Percentiles rank a stretch among this genome's conserved stretches.
Evolutionary conservation across 768 basidiomycete genomes (phyloP).

Genomic region (Nevesoporus exiguus): DNA sequence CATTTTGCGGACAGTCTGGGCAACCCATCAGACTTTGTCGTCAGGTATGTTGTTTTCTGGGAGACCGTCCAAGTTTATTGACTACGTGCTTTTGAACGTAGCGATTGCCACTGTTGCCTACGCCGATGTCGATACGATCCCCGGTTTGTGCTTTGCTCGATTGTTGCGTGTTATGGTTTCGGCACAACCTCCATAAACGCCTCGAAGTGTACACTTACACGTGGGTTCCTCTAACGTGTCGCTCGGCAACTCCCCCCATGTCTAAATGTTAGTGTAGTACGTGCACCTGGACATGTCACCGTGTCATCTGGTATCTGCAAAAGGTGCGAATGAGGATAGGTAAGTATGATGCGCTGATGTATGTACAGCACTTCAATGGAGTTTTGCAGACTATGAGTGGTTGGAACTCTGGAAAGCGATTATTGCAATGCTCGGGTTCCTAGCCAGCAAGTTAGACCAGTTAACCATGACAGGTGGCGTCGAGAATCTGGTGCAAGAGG

Average conservation of each 20-base stretch:
- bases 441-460: slow-evolving; percentile 51
- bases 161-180: slow-evolving; percentile 65
- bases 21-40: slow-evolving; percentile 54
- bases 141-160: slow-evolving; percentile 61
- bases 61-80: background rate
- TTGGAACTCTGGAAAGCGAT: slow-evolving; percentile 59
- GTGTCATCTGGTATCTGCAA: slow-evolving; percentile 56
- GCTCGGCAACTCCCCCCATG: no score
- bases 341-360: slow-evolving; percentile 25
- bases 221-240: slow-evolving; percentile 34
- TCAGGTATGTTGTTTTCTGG: slow-evolving; percentile 42
- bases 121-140: slow-evolving; percentile 37
- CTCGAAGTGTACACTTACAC: slow-evolving; percentile 55
- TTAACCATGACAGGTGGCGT: slow-evolving; percentile 52
- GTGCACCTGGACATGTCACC: slow-evolving; percentile 53
- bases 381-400: slow-evolving; percentile 58
- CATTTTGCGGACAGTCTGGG: slow-evolving; percentile 41
- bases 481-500: slow-evolving; percentile 53
- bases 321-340: slow-evolving; percentile 52
- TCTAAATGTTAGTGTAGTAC: no score
- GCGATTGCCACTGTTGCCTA: slow-evolving; percentile 53
- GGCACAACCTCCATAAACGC: slow-evolving; percentile 64
- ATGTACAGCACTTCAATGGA: background rate
- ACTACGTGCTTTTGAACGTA: slow-evolving; percentile 19
- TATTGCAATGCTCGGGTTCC: slow-evolving; percentile 51